phyloP scores from a whole-genome alignment of 345 rosid species.

The Rhodamnia argentea region DNA sequence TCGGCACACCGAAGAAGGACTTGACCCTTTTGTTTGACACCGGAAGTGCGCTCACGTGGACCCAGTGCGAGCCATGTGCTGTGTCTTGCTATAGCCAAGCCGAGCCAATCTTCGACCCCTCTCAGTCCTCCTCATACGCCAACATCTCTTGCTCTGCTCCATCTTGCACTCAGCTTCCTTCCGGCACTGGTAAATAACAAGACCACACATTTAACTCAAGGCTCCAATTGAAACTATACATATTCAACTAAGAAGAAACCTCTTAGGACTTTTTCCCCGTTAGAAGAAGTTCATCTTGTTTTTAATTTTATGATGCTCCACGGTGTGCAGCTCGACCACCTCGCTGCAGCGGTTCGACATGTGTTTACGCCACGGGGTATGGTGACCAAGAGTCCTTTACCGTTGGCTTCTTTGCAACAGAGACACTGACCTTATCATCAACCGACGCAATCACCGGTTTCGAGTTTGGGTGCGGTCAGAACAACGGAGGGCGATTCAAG shows the following conservation, averaged over 20 bases:
- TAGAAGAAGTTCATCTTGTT: not conserved
- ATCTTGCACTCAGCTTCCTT: not conserved
- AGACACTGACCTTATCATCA: slow-evolving; percentile 6
- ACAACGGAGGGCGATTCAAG: not conserved
- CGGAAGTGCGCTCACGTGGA: slow-evolving; percentile 12
- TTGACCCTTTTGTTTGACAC: slow-evolving; percentile 10
- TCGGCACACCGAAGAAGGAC: slow-evolving; percentile 11
- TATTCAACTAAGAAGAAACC: not conserved
- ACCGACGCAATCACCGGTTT: not conserved
- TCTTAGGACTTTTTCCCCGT: not conserved
- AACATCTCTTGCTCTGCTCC: not conserved
- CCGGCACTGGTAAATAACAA: not conserved
- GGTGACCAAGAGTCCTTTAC: slow-evolving; percentile 3
- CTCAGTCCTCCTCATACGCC: slow-evolving; percentile 7
- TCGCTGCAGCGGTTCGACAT: not conserved
- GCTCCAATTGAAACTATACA: not conserved
- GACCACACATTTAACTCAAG: not conserved
- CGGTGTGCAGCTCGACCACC: not conserved
- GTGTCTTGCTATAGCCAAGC: not conserved
- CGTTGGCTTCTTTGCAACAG: not conserved
- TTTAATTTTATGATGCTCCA: too few relatives aligned
- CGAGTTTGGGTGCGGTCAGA: slow-evolving; percentile 13
- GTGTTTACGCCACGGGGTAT: not conserved
- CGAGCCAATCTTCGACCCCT: slow-evolving; percentile 11
- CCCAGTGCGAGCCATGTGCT: slow-evolving; percentile 3